Base-by-base conservation (phyloP, 2,329 filamentous ascomycete genomes). In the Hypoxylon sp. region DNA sequence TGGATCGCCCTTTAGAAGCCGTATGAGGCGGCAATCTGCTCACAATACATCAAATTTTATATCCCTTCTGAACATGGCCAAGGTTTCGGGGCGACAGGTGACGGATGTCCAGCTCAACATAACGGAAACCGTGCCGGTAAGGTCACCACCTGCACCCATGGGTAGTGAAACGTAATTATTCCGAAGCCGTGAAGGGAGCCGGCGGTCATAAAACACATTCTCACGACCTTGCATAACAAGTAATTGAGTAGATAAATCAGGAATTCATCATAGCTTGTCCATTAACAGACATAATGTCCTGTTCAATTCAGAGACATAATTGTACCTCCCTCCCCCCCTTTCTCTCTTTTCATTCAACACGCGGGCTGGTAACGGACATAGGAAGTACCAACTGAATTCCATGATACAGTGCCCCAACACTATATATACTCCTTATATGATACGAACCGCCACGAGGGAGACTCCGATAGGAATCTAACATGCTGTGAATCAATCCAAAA, bases 301-400 rank as follows among this genome's bases (percentile, higher is more conserved):
- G 19, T 43, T 43, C 50, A 46, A 55, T 61, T 13, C 6, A 36
- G 25, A 55, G 17, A 21, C 45, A 28, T 21, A 41, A 10, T 32
- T 46, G 28, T 41, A 30, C 43, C 19, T 46, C 48, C 30, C 34
- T 9, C 58, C 52, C 25, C 43, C 46, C 17, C 32, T 28, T 46
- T 19, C 45, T 43, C 36, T 50, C 51, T 32, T 17, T 46, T 45
- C 46, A 52, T 45, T 45, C 30, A 30, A 60, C 19, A 60, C 21
- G 34, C n/a, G 50, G 46, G 56, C 41, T 52, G 41, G 19, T 23
- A 58, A 67, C 52, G 30, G 34, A 66, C 57, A 67, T 66, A 64
- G 53, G 67, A 67, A 61, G 63, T 21, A 53, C 67, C 63, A 25
- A 64, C 61, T 65, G 51, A 70, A 65, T 68, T 68, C 68, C 58